A percentile compares a stretch with the other conserved stretches of the same genome.
Evolutionary conservation across 768 basidiomycete species (phyloP).

Genomic region (Boletellus sp.): DNA sequence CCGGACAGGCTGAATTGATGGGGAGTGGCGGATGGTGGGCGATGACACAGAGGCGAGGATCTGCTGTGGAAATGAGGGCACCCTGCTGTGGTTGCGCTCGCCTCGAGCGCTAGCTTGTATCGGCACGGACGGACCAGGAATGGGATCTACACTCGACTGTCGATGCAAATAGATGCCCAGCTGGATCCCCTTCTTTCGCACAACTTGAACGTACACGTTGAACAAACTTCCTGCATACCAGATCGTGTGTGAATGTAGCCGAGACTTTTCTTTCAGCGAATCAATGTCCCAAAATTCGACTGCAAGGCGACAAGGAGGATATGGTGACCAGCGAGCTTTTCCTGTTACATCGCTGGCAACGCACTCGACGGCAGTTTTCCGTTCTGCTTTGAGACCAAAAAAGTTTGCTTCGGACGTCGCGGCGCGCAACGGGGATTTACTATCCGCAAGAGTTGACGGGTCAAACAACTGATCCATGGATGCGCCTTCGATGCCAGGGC

Average conservation of each 20-base stretch:
- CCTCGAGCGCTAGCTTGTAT: slow-evolving; percentile 25
- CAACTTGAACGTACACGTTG: slow-evolving; percentile 87
- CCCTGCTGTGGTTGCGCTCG: slow-evolving; percentile 27
- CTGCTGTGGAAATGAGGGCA: slow-evolving; percentile 31
- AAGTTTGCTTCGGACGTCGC: slow-evolving; percentile 49
- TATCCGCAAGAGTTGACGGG: slow-evolving; percentile 25
- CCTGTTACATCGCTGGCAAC: slow-evolving; percentile 42
- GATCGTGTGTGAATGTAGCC: slow-evolving; percentile 79
- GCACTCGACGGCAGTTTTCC: slow-evolving; percentile 41
- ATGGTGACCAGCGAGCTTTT: slow-evolving; percentile 57
- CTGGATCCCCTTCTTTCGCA: slow-evolving; percentile 77
- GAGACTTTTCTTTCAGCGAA: slow-evolving; percentile 75
- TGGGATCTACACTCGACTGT: slow-evolving; percentile 74
- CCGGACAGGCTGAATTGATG: slow-evolving; percentile 44
- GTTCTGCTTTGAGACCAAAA: slow-evolving; percentile 56
- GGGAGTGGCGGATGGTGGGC: slow-evolving; percentile 38
- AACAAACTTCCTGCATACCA: slow-evolving; percentile 89
- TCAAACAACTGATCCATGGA: slow-evolving; percentile 75
- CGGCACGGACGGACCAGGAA: slow-evolving; percentile 69
- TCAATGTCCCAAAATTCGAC: slow-evolving; percentile 92
- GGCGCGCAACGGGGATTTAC: slow-evolving; percentile 26
- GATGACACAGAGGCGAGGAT: slow-evolving; percentile 26
- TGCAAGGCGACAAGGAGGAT: slow-evolving; percentile 78
- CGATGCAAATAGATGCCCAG: slow-evolving; percentile 88
- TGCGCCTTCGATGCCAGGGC: slow-evolving; percentile 44